A percentile compares a stretch with the other conserved stretches of the same genome.
These are phyloP conservation scores for Saccharomycopsis schoenii DNA, from an alignment of 805 yeast species.

Conservation along the genomic window DNA sequence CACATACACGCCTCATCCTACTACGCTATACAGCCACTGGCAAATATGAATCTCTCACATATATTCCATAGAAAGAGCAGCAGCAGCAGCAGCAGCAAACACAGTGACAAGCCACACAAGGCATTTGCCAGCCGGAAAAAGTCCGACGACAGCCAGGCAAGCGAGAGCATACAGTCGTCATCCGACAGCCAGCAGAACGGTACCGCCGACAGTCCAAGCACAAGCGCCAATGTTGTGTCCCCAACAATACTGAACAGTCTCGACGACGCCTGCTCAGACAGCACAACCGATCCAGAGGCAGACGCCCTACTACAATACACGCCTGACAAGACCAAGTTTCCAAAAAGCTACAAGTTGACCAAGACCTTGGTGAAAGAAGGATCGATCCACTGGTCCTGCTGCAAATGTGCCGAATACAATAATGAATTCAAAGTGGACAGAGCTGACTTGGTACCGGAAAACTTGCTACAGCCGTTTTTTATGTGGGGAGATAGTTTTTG, in stretches of 20 bases:
- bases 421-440: constrained; percentile 8
- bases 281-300: neutral
- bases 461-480: constrained; percentile 13
- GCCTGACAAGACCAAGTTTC: constrained; percentile 8
- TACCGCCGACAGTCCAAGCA: neutral
- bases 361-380: constrained; percentile 9
- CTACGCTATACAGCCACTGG: too few species aligned
- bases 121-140: neutral
- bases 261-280: neutral
- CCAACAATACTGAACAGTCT: neutral
- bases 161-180: neutral
- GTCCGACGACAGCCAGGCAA: neutral
- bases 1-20: neutral
- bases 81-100: neutral
- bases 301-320: neutral
- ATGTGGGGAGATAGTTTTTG: constrained; percentile 18
- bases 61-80: neutral
- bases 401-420: constrained; percentile 11
- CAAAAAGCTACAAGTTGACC: constrained; percentile 9
- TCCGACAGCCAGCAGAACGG: neutral
- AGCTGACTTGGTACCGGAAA: constrained; percentile 10
- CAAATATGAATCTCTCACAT: neutral
- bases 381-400: constrained; percentile 15
- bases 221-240: neutral
- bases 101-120: neutral